Base-by-base conservation (phyloP, 1,139 yeast genomes). In the Meyerozyma elateridarum region DNA sequence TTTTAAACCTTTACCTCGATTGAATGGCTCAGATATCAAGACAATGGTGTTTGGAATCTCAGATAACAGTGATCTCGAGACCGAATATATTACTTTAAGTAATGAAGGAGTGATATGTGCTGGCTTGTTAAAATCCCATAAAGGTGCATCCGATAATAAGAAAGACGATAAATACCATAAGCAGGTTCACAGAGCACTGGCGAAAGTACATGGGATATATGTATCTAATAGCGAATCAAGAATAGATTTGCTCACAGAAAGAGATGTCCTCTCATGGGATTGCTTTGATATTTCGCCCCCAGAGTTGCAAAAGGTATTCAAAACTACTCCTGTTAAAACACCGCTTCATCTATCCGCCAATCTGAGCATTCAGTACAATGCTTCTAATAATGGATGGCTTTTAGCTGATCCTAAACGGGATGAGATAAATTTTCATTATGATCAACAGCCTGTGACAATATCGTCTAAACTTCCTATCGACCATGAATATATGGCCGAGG, bases 161-260 rank as follows among this genome's bases (percentile, higher is more conserved):
- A 53, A 64, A 24, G 71, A 64, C 38, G 72, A 67, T 35, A 63
- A 56, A 37, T 51, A 52, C 31, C 38, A 61, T 6, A 64, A 63
- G 34, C 50, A 46, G 15, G 56, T 59, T 1, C 59, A 49, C 36
- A 54, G 52, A 15, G 33, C 34, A 28, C 20, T 62, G 61, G 2
- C 33, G 61, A 3, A 32, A 51, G 3, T 52, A 56, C 33, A 31
- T 35, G 7, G 22, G 18, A 16, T 20, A 24, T 12, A 9, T 15
- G 22, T 21, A 15, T 21, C 24, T 15, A 29, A 31, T 7, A 22
- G 28, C 25, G 16, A 32, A 36, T 53, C 15, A 34, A 39, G 34
- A 48, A 51, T 37, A 44, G 30, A 29, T 11, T 15, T 38, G 6
- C 29, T 35, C 22, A 29, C 25, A 8, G 27, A 25, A 4, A 17